Evolutionary conservation across 208 protist species (phyloP).

Genomic region (Trichomonas gallinae): DNA sequence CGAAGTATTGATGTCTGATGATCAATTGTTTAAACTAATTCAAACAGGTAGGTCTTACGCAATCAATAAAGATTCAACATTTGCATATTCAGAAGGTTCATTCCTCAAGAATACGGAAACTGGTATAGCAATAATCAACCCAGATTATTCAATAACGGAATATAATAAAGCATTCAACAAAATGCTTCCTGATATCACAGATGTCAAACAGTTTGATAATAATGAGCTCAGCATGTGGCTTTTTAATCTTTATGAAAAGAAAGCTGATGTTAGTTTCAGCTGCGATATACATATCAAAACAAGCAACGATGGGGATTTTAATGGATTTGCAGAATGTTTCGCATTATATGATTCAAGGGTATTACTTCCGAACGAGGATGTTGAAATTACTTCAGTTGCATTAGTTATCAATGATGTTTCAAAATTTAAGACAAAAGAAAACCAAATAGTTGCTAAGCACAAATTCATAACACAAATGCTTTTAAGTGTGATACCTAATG

Average conservation of each 20-base stretch:
- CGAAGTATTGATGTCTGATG: too few relatives aligned
- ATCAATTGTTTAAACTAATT: too few relatives aligned
- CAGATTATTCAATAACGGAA: neutral
- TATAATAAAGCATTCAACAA: neutral
- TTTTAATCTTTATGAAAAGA: neutral
- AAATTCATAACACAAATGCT: neutral
- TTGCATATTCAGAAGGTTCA: too few relatives aligned
- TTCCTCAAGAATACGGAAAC: too few relatives aligned
- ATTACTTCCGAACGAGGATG: neutral
- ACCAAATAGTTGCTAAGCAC: neutral
- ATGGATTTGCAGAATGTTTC: neutral
- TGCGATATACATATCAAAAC: neutral
- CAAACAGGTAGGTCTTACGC: too few relatives aligned
- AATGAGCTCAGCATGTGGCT: neutral
- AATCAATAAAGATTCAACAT: too few relatives aligned
- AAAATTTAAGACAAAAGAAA: neutral
- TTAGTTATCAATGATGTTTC: neutral
- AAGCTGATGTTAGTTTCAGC: neutral
- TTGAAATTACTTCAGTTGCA: neutral
- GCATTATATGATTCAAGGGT: neutral
- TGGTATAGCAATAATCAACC: neutral
- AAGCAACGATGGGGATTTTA: neutral
- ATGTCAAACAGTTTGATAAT: neutral
- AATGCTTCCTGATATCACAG: neutral
- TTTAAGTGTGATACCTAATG: neutral